These are phyloP conservation scores for Eimeria mitis DNA, from an alignment of 169 alveolate species.

Conservation along the genomic window DNA sequence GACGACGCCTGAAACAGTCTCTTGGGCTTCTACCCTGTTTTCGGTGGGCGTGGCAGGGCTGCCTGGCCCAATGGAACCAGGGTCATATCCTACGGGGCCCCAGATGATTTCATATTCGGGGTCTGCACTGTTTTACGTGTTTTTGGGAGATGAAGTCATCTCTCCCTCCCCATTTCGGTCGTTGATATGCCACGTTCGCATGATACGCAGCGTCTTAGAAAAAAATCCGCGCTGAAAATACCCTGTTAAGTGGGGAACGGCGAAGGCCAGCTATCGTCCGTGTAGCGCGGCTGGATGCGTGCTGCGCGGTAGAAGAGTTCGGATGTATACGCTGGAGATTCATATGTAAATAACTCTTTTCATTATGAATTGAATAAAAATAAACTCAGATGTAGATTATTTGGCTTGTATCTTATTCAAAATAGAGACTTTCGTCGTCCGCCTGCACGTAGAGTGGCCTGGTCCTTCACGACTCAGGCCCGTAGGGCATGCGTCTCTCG, in stretches of 20 bases:
- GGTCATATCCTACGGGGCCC: neutral
- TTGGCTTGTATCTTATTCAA: neutral
- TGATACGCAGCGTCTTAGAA: neutral
- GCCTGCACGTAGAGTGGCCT: slow-evolving; percentile 19
- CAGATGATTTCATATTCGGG: neutral
- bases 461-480: slow-evolving; percentile 59
- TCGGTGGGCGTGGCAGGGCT: neutral
- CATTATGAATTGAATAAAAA: neutral
- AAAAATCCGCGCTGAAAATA: neutral
- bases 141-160: too few relatives aligned
- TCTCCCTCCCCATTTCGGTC: too few relatives aligned
- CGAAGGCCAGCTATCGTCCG: neutral
- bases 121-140: neutral
- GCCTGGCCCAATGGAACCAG: neutral
- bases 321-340: neutral
- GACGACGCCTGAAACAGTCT: neutral
- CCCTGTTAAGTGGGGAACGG: neutral
- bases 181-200: neutral
- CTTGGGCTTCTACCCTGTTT: neutral
- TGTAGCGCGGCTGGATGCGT: slow-evolving; percentile 22
- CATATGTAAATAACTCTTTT: neutral
- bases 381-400: neutral
- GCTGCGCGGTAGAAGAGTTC: slow-evolving; percentile 8
- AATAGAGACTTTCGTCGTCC: neutral
- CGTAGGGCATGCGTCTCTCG: slow-evolving; percentile 44